A percentile compares a stretch with the other conserved stretches of the same genome.
Evolutionary conservation across 2,329 filamentous ascomycete genomes (phyloP).

Genomic region (Gnomoniopsis smithogilvyi): DNA sequence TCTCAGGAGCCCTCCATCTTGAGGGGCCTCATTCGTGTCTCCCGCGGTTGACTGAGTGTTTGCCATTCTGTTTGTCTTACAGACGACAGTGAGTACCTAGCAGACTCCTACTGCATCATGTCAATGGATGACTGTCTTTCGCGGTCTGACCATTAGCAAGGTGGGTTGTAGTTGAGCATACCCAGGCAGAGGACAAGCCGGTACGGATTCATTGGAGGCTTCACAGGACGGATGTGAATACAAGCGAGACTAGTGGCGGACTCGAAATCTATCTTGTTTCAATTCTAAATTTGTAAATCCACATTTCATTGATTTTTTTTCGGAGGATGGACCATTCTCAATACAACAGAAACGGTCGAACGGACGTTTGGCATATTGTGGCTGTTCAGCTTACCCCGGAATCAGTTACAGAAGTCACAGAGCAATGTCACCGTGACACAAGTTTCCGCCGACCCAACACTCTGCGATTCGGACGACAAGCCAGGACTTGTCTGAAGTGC

Average conservation of each 20-base stretch:
- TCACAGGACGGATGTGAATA: no score
- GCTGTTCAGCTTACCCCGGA: neutral
- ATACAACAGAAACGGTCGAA: no score
- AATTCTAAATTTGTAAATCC: no score
- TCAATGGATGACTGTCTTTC: neutral
- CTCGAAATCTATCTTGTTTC: no score
- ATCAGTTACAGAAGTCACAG: neutral
- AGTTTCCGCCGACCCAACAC: neutral
- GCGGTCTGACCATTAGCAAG: neutral
- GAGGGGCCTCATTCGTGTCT: neutral
- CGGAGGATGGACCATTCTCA: no score
- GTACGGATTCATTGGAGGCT: no score
- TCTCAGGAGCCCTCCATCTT: neutral
- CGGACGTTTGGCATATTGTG: neutral
- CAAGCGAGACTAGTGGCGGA: no score
- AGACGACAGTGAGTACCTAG: neutral
- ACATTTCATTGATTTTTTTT: no score
- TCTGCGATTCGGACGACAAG: neutral
- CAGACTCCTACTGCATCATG: no score
- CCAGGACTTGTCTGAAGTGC: neutral
- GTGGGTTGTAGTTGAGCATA: no score
- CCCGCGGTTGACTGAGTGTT: neutral
- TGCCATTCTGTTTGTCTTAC: neutral
- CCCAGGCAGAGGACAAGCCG: no score
- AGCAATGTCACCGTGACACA: neutral